phyloP scores from a whole-genome alignment of 2,329 filamentous ascomycete species.

The Daldinia eschscholtzii region DNA sequence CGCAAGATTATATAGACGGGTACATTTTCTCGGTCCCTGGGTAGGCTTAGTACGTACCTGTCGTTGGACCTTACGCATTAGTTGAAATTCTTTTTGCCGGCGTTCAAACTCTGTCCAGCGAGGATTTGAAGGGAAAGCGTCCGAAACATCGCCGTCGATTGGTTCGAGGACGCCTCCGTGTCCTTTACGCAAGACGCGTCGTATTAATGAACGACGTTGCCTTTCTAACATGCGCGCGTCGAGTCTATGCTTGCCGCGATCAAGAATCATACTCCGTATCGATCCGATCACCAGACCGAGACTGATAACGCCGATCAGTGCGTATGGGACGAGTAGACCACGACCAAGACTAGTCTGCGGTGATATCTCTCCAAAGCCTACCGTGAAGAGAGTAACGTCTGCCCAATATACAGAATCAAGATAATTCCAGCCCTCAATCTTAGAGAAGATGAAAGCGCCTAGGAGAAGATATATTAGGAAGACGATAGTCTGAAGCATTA shows the following conservation, averaged over 20 bases:
- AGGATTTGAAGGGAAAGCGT: conserved; percentile 38
- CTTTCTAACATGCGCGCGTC: conserved; percentile 71
- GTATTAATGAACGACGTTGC: conserved; percentile 64
- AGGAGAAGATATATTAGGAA: conserved; percentile 85
- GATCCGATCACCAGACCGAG: conserved; percentile 86
- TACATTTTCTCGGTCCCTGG: neutral
- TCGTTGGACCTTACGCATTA: conserved; percentile 84
- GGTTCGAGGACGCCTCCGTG: conserved; percentile 64
- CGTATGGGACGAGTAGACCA: conserved; percentile 84
- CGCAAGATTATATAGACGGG: neutral
- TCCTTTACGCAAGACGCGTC: conserved; percentile 60
- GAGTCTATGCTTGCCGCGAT: conserved; percentile 67
- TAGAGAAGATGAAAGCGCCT: conserved; percentile 80
- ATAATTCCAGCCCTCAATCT: conserved; percentile 79
- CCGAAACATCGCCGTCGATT: conserved; percentile 51
- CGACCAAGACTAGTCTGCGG: conserved; percentile 68
- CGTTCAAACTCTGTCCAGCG: conserved; percentile 65
- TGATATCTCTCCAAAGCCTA: conserved; percentile 71
- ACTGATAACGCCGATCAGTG: conserved; percentile 85
- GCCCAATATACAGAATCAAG: conserved; percentile 85
- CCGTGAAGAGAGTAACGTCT: conserved; percentile 76
- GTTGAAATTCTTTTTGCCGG: conserved; percentile 77
- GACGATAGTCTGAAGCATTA: conserved; percentile 91
- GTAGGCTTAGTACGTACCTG: conserved; percentile 28
- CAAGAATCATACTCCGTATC: conserved; percentile 75